Base-by-base conservation (phyloP, 2,329 filamentous ascomycete genomes). In the Diplodia corticola region DNA sequence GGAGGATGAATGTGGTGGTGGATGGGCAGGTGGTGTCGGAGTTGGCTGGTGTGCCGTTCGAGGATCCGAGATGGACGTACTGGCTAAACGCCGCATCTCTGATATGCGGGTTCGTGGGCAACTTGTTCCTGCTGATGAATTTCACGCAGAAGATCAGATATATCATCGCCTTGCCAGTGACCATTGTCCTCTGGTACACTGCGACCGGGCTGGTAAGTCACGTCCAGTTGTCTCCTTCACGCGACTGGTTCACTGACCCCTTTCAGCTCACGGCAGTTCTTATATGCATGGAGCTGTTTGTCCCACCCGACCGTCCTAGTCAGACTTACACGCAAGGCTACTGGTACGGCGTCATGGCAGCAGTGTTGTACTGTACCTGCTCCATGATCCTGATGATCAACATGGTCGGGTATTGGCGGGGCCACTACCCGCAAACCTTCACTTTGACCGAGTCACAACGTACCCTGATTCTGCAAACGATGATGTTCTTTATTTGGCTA, bases 401-500 rank as follows among this genome's bases (percentile, higher is more conserved):
- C 24, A 92, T 94, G 79, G 84, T 89, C 65, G 92, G 92, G 9
- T 93, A 93, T 54, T 85, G 87, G 66, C 79, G 89, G 0, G 88
- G 88, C 0, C 90, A 91, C 70, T 97, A 96, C 72, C 84, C 85
- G 6, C 89, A 91, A 70, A 89, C 92, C 72, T 97, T 97, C 70
- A 81, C 84, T 4, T 82, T 97, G 26, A 93, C 90, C 0, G 86
- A 89, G 63, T 90, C 89, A 68, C 93, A 97, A 76, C 86, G 93
- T 10, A 97, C 92, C 0, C 81, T 97, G 24, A 97, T 97, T 82
- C 79, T 97, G 30, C 93, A 97, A 77, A 96, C 92, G 1, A 96
- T 96, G 77, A 81, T 91, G 65, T 91, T 96, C 73, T 88, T 96
- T 61, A 79, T 91, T 55, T 97, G 95, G 82, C 81, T 97, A 0